Base-by-base conservation (phyloP, 164 flowering plant species). In the Vitis riparia region DNA sequence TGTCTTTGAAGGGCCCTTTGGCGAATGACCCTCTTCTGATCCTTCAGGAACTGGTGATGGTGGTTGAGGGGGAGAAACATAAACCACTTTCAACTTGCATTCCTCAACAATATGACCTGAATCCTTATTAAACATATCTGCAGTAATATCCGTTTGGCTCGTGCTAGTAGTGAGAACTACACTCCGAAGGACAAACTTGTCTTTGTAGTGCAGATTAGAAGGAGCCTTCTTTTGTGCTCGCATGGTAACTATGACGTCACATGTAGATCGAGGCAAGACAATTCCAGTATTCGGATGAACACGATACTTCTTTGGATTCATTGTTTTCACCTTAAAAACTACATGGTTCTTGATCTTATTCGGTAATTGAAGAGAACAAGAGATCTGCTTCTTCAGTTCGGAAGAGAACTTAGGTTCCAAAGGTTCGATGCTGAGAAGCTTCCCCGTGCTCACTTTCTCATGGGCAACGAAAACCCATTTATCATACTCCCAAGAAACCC, bases 241-340 rank as follows among this genome's bases (percentile, higher is more conserved):
- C 89, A 89, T 86, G 2, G 86, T 89, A 53, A 89, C 94, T 89
- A 79, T 74, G 68, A 90, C 73, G 47, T 87, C 89, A 75, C 87
- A 87, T 69, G 87, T 83, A 1, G 87, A 75, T 51, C 79, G 79
- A 19, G 95, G 95, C 72, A 64, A 56, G 29, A 90, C 82, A 16
- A 90, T 65, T 66, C 95, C 95, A 2, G 88, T 81, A 72, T 90
- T 90, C 30, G 95, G 95, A n/a, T 91, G 79, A 27, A 90, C 92
- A 63, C 87, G 85, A 66, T 90, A 90, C 78, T 87, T 88, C 84
- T 88, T 88, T 0, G 95, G 95, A 74, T 86, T 88, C 10, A 92
- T 90, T 9, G 95, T 90, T 81, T 90, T 89, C 30, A 89, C 92
- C 94, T 89, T 93, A 76, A 89, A 93, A 37, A 95, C 98, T 2